These are phyloP conservation scores for Syzygium aromaticum DNA, from an alignment of 345 rosid genomes.

Conservation along the genomic window DNA sequence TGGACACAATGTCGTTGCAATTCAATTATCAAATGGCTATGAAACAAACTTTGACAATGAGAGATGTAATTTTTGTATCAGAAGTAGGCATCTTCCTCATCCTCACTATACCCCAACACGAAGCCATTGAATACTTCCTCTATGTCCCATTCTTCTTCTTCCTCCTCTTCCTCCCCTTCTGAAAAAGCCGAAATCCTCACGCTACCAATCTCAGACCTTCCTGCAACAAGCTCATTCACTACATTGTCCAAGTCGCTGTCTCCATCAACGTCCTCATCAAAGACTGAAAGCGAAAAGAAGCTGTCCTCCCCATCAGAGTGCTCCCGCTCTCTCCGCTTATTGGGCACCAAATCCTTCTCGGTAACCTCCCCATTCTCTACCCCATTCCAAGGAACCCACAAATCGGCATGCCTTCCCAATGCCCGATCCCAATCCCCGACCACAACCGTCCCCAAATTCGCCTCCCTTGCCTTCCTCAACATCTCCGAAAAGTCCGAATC, in stretches of 20 bases:
- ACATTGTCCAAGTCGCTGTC: slow-evolving; percentile 26
- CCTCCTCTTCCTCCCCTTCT: slow-evolving; percentile 43
- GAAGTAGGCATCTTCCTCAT: slow-evolving; percentile 15
- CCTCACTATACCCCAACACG: slow-evolving; percentile 30
- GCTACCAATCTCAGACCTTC: slow-evolving; percentile 37
- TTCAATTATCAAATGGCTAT: background rate
- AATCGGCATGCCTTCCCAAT: slow-evolving; percentile 66
- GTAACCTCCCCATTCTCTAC: slow-evolving; percentile 69
- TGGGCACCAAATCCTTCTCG: slow-evolving; percentile 65
- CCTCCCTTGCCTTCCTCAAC: slow-evolving; percentile 74
- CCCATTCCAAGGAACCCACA: slow-evolving; percentile 87
- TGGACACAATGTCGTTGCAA: background rate
- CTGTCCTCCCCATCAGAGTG: slow-evolving; percentile 20
- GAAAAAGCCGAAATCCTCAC: slow-evolving; percentile 50
- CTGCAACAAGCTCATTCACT: slow-evolving; percentile 33
- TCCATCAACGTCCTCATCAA: slow-evolving; percentile 21
- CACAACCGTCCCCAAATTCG: slow-evolving; percentile 71
- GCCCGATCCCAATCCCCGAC: slow-evolving; percentile 66
- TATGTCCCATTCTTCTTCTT: slow-evolving; percentile 20
- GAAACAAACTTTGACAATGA: background rate
- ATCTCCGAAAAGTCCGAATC: slow-evolving; percentile 72
- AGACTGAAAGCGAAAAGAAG: slow-evolving; percentile 34
- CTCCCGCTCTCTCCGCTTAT: slow-evolving; percentile 24
- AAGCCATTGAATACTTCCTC: slow-evolving; percentile 24
- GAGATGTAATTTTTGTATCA: background rate